Conservation (phyloP, 2,329 filamentous ascomycete species). For the Pyricularia sp. region DNA sequence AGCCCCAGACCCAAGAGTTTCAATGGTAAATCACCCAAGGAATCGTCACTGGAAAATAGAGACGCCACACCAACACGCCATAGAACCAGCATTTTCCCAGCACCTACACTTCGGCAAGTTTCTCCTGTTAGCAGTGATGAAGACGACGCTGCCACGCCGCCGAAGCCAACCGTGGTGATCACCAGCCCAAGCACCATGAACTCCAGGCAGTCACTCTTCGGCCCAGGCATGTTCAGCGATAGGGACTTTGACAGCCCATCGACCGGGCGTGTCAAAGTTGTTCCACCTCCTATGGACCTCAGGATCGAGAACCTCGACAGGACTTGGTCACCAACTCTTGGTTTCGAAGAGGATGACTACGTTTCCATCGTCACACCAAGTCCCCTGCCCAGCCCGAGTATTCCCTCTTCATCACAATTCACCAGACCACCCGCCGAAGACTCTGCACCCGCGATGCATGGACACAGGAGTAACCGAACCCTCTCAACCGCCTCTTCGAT, state of each 20-base stretch:
- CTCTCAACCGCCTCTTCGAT: constrained; percentile 3
- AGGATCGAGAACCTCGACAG: not conserved
- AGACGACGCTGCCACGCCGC: not conserved
- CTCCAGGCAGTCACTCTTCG: not conserved
- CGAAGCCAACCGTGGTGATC: not conserved
- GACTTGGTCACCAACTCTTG: constrained; percentile 5
- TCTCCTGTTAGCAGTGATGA: not conserved
- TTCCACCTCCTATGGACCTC: constrained; percentile 4
- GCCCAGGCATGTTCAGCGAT: not conserved
- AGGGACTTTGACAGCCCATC: not conserved
- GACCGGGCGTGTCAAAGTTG: not conserved
- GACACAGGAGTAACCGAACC: not conserved
- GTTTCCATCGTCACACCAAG: not conserved
- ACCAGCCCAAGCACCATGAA: constrained; percentile 4
- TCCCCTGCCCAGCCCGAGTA: constrained; percentile 2
- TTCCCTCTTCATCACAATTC: not conserved
- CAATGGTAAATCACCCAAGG: not conserved
- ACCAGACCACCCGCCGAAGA: not conserved
- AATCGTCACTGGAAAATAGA: not conserved
- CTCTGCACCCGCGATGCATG: constrained; percentile 5
- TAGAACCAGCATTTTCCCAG: constrained; percentile 1
- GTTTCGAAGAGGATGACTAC: not conserved
- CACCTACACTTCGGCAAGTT: not conserved
- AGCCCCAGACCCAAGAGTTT: not conserved
- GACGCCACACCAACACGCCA: not conserved